Base-by-base conservation (phyloP, 441 rosid genomes). In the Gossypium lobatum region DNA sequence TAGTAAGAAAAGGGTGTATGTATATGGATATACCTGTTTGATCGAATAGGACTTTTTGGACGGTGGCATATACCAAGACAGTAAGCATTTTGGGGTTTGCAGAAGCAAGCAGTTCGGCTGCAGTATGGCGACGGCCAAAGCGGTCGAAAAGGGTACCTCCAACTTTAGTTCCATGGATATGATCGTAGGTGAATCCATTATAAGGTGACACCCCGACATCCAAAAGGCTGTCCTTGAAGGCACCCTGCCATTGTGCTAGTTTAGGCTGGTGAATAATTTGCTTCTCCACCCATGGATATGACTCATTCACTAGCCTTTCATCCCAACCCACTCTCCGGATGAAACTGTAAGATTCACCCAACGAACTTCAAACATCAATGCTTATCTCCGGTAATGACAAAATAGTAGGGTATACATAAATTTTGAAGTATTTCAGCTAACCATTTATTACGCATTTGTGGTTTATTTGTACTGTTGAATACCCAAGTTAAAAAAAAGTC, bases 141-240 rank as follows among this genome's bases (percentile, higher is more conserved):
- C 85, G 83, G 77, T 93, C 99, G 53, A 90, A 95, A 57, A 87
- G 91, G 61, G 99, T 95, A 17, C 99, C 99, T 6, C 99, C 98
- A 74, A 93, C 71, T 79, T 95, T 95, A 80, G 99, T 95, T 37
- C 99, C 99, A 72, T 85, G 78, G 16, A 91, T 72, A 71, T 95
- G 99, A 69, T 95, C 96, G 71, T 88, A 95, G 18, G 98, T 95
- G 80, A 87, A 89, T 6, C 98, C 99, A 73, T 95, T 93, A 74
- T 79, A 93, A 72, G 99, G 99, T 48, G 90, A 83, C 23, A 95
- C 86, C 50, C 98, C 98, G 61, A 80, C 83, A 31, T 89, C 97
- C 73, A 93, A 73, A 50, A 95, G 93, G 76, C 99, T 78, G 71
- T 95, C 93, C 79, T 85, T 89, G 0, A 95, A n/a, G 39, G 83